phyloP scores from a whole-genome alignment of 768 basidiomycete species.

The Rhodosporidiobolus sp. region DNA sequence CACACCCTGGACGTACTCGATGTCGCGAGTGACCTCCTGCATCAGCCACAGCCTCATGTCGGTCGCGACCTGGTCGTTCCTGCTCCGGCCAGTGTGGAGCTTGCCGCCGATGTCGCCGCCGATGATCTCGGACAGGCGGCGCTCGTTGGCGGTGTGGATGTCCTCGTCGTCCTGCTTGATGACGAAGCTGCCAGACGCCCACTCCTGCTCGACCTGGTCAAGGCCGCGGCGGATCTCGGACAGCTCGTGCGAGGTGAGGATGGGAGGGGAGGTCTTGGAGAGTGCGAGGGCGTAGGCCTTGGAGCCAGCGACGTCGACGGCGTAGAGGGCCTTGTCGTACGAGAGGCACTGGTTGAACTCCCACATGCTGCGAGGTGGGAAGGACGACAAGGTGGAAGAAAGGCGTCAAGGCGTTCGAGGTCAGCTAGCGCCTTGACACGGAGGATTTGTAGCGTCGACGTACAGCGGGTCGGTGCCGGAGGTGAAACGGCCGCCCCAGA shows the following conservation, averaged over 20 bases:
- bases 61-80: slow-evolving; percentile 98
- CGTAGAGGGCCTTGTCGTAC: slow-evolving; percentile 92
- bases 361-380: slow-evolving; percentile 72
- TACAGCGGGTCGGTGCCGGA: slow-evolving; percentile 84
- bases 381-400: not conserved
- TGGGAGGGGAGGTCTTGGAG: slow-evolving; percentile 61
- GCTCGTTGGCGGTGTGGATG: slow-evolving; percentile 97
- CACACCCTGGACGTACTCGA: slow-evolving; percentile 67
- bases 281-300: slow-evolving; percentile 93
- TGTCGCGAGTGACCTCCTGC: slow-evolving; percentile 66
- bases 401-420: too few species aligned
- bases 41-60: slow-evolving; percentile 97
- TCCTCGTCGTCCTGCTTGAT: slow-evolving; percentile 89
- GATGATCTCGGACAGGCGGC: slow-evolving; percentile 86
- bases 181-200: slow-evolving; percentile 75
- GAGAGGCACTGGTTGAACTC: slow-evolving; percentile 92
- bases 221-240: slow-evolving; percentile 64
- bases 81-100: slow-evolving; percentile 91
- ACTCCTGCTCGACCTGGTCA: slow-evolving; percentile 71
- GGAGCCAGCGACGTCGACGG: slow-evolving; percentile 85
- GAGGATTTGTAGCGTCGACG: too few species aligned
- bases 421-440: too few species aligned
- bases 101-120: slow-evolving; percentile 80
- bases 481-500: slow-evolving; percentile 87
- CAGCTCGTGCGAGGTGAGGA: slow-evolving; percentile 75